Percentiles rank a stretch among this genome's conserved stretches.
phyloP scores from a whole-genome alignment of 2,329 filamentous ascomycete genomes.

The Epichloe uncinata region DNA sequence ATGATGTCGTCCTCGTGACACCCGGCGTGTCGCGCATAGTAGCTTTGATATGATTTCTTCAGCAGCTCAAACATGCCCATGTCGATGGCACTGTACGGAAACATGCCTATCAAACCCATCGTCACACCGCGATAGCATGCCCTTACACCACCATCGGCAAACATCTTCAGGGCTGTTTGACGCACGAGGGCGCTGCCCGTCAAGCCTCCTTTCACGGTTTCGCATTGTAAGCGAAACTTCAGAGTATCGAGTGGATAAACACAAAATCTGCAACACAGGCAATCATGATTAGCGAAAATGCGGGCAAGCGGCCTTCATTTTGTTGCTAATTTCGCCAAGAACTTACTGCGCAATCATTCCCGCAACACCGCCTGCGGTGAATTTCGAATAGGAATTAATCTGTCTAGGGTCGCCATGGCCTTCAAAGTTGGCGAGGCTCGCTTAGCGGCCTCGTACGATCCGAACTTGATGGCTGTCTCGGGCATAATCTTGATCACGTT shows the following conservation, averaged over 20 bases:
- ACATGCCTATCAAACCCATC: conserved; percentile 91
- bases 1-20: conserved; percentile 74
- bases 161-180: conserved; percentile 79
- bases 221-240: conserved; percentile 79
- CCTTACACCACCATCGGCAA: conserved; percentile 56
- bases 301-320: neutral
- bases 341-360: conserved; percentile 85
- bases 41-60: conserved; percentile 58
- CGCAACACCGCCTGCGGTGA: conserved; percentile 77
- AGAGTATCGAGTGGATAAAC: conserved; percentile 89
- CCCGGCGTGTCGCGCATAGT: conserved; percentile 54
- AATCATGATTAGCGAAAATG: neutral
- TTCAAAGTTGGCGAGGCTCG: conserved; percentile 75
- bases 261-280: conserved; percentile 46
- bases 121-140: conserved; percentile 85
- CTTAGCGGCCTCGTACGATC: conserved; percentile 92
- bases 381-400: conserved; percentile 77
- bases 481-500: conserved; percentile 98
- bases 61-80: conserved; percentile 90
- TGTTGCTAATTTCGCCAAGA: neutral
- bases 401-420: conserved; percentile 70
- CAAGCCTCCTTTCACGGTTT: conserved; percentile 75
- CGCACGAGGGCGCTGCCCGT: conserved; percentile 72
- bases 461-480: conserved; percentile 96
- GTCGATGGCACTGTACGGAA: conserved; percentile 94